Conservation (phyloP, 176 grass and related monocot genomes). For the Poa annua region DNA sequence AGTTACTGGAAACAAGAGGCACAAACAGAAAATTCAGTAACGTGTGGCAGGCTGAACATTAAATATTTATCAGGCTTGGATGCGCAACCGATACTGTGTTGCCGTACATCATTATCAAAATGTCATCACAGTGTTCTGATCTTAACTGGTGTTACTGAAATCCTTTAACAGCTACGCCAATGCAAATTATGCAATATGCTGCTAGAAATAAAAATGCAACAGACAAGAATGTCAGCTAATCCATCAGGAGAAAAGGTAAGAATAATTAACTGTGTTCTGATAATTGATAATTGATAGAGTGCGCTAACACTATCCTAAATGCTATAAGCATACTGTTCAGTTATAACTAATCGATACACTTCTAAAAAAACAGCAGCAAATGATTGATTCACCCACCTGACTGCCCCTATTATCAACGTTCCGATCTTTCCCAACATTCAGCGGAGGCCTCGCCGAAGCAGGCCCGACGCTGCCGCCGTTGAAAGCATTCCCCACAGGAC, state of each 20-base stretch:
- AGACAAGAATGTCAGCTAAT: neutral
- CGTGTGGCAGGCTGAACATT: neutral
- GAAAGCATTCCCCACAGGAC: constrained; percentile 13
- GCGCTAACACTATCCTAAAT: neutral
- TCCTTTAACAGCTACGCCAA: neutral
- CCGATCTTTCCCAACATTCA: constrained; percentile 26
- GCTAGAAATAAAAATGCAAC: neutral
- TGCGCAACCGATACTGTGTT: neutral
- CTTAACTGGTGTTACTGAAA: neutral
- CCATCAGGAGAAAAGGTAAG: neutral
- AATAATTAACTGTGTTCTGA: neutral
- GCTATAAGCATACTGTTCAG: neutral
- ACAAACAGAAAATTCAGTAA: neutral
- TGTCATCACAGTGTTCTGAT: neutral
- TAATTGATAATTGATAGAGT: neutral
- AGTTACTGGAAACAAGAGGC: neutral
- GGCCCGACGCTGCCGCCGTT: neutral
- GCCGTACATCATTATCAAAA: neutral
- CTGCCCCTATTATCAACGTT: neutral
- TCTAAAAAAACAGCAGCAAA: constrained; percentile 13
- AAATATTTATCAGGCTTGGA: neutral
- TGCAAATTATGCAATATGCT: neutral
- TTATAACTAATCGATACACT: constrained; percentile 27
- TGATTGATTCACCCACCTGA: constrained; percentile 52
- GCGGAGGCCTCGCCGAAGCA: neutral